Evolutionary conservation across 768 basidiomycete genomes (phyloP).

Genomic region (Macrolepiota albuminosa): DNA sequence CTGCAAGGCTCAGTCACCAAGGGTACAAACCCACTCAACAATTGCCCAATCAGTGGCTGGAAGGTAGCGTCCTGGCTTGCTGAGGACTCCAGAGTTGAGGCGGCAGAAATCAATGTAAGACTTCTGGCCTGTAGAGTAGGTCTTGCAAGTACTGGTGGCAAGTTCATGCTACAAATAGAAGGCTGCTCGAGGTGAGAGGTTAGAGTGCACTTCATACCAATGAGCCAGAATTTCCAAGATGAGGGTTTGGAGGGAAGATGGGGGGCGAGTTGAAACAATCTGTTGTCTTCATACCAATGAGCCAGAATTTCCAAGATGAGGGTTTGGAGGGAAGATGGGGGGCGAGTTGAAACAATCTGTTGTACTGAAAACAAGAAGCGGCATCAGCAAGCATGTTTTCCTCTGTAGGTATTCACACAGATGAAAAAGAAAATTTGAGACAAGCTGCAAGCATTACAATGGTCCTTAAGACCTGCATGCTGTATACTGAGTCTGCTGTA

Average conservation of each 20-base stretch:
- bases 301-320: slow-evolving; percentile 17
- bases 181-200: slow-evolving; percentile 13
- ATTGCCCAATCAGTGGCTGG: slow-evolving; percentile 3
- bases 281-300: slow-evolving; percentile 23
- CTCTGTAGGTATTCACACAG: too few relatives aligned
- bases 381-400: too few relatives aligned
- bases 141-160: slow-evolving; percentile 22
- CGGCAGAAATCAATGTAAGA: slow-evolving; percentile 24
- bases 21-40: slow-evolving; percentile 18
- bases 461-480: too few relatives aligned
- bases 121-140: slow-evolving; percentile 25
- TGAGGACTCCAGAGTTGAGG: slow-evolving; percentile 7
- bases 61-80: not conserved
- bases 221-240: slow-evolving; percentile 21
- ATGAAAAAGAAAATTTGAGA: too few relatives aligned
- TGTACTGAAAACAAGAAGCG: slow-evolving; percentile 11
- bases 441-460: too few relatives aligned
- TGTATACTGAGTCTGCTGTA: too few relatives aligned
- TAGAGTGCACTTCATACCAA: slow-evolving; percentile 17
- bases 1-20: slow-evolving; percentile 3
- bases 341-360: slow-evolving; percentile 11
- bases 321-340: slow-evolving; percentile 16
- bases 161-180: slow-evolving; percentile 24
- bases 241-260: slow-evolving; percentile 12
- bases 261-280: slow-evolving; percentile 17